A percentile compares a stretch with the other conserved stretches of the same genome.
These are phyloP conservation scores for Chaetomium olivaceum DNA, from an alignment of 2,329 filamentous ascomycete genomes.

Conservation along the genomic window DNA sequence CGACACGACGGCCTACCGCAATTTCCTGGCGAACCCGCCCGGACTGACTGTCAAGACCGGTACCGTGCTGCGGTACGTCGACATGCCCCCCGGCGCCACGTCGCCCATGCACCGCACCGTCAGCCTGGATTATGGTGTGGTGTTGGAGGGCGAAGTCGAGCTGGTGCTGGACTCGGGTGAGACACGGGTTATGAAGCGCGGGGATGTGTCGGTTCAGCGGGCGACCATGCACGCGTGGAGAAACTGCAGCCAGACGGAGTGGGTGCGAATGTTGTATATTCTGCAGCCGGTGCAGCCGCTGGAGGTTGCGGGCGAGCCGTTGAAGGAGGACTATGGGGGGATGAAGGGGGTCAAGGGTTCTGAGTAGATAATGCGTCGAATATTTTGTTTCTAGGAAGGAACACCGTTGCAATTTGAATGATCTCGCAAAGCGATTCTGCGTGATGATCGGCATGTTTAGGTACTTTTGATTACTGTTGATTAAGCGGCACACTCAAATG, in stretches of 20 bases:
- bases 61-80: slow-evolving; percentile 15
- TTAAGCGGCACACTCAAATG: not conserved
- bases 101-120: slow-evolving; percentile 26
- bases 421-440: not conserved
- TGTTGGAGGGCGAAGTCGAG: slow-evolving; percentile 52
- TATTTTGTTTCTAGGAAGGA: not conserved
- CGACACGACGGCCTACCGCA: slow-evolving; percentile 5
- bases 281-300: slow-evolving; percentile 33
- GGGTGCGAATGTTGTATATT: slow-evolving; percentile 44
- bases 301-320: not conserved
- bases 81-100: slow-evolving; percentile 10
- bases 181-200: slow-evolving; percentile 43
- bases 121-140: slow-evolving; percentile 43
- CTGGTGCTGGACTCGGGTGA: slow-evolving; percentile 51
- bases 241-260: slow-evolving; percentile 43
- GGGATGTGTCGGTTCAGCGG: slow-evolving; percentile 52
- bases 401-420: not conserved
- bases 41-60: slow-evolving; percentile 2
- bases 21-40: slow-evolving; percentile 10
- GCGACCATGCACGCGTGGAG: slow-evolving; percentile 49
- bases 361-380: not conserved
- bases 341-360: slow-evolving; percentile 14
- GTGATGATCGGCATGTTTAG: not conserved
- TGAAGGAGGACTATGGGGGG: slow-evolving; percentile 12
- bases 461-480: not conserved